Evolutionary conservation across 2,329 filamentous ascomycete species (phyloP).

Genomic region (Fusarium equiseti): DNA sequence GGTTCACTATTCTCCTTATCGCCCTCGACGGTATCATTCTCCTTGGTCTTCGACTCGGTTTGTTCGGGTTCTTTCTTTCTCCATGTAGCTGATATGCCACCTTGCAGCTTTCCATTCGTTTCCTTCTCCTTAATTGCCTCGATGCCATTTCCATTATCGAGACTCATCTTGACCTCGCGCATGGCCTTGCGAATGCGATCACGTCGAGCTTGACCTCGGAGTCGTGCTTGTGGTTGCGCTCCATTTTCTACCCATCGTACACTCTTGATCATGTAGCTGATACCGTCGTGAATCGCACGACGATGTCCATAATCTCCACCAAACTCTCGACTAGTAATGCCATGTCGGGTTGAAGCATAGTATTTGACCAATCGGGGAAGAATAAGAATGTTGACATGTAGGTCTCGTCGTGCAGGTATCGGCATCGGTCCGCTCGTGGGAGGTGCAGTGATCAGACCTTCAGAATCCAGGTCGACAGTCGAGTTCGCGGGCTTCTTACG

Average conservation of each 20-base stretch:
- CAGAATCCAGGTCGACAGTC: constrained; percentile 53
- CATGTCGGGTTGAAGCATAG: constrained; percentile 78
- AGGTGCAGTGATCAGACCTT: constrained; percentile 64
- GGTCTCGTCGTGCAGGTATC: constrained; percentile 76
- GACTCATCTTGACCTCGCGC: constrained; percentile 60
- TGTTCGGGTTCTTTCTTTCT: constrained; percentile 49
- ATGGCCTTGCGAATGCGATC: constrained; percentile 69
- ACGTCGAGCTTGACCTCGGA: constrained; percentile 66
- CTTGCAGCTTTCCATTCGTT: constrained; percentile 40
- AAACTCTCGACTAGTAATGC: constrained; percentile 85
- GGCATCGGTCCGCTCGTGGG: constrained; percentile 71
- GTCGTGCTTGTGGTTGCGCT: constrained; percentile 67
- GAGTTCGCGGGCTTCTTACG: constrained; percentile 51
- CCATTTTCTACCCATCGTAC: constrained; percentile 89
- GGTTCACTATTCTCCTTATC: constrained; percentile 62
- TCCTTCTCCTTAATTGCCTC: constrained; percentile 46
- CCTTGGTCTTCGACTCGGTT: constrained; percentile 46
- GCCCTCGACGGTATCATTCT: constrained; percentile 52
- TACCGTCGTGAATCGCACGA: constrained; percentile 77
- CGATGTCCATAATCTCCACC: constrained; percentile 63
- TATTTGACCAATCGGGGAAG: constrained; percentile 85
- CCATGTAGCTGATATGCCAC: constrained; percentile 53
- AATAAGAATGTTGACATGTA: constrained; percentile 88
- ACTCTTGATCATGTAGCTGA: constrained; percentile 87
- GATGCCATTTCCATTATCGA: constrained; percentile 49